Percentiles rank a stretch among this genome's conserved stretches.
Conservation (phyloP, 2,329 filamentous ascomycete species). For the Botrytis medusae region DNA sequence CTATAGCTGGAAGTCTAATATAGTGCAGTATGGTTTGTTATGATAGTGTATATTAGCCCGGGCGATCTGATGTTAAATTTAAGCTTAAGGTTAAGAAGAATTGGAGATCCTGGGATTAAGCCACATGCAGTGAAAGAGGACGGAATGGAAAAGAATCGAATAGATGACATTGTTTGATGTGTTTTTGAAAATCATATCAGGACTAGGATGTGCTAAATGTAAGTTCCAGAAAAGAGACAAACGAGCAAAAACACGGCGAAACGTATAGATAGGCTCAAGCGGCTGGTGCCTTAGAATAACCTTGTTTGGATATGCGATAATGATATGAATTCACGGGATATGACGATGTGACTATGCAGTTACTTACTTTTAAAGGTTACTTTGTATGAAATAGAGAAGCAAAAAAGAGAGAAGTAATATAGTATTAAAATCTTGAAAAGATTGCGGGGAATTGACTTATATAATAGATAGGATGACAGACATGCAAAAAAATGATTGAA, state of each 20-base stretch:
- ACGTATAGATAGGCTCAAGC: neutral
- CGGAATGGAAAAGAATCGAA: neutral
- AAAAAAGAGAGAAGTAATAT: neutral
- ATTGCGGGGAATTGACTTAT: neutral
- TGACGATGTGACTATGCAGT: neutral
- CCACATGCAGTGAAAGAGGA: neutral
- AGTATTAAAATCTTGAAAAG: neutral
- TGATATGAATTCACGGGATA: neutral
- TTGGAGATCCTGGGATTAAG: neutral
- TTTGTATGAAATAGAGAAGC: neutral
- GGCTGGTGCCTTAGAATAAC: accelerated
- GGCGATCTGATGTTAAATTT: neutral
- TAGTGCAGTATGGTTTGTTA: neutral
- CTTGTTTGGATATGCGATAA: neutral
- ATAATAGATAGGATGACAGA: neutral
- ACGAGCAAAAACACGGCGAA: neutral
- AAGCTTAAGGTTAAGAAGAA: neutral
- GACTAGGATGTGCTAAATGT: neutral
- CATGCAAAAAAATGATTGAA: neutral
- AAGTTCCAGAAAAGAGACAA: neutral
- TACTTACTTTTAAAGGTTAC: neutral
- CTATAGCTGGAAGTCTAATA: neutral
- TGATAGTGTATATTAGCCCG: neutral
- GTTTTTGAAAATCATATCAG: neutral
- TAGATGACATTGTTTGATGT: neutral